A percentile compares a stretch with the other conserved stretches of the same genome.
Evolutionary conservation across 2,329 filamentous ascomycete species (phyloP).

Genomic region (Trichoderma asperellum): DNA sequence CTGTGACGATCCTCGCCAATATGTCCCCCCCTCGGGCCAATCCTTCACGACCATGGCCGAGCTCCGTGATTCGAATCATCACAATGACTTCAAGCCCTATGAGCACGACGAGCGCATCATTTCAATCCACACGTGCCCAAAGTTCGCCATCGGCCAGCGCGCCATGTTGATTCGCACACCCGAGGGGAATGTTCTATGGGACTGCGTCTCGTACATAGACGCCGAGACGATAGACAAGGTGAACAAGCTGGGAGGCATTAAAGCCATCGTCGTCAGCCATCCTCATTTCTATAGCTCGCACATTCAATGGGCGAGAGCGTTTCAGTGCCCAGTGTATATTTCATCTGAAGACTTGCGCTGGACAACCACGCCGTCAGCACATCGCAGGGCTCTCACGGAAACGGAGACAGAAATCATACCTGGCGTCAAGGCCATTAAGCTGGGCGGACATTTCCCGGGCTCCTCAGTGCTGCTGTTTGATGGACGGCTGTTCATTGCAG

Average conservation of each 20-base stretch:
- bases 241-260: slow-evolving; percentile 64
- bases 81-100: slow-evolving; percentile 59
- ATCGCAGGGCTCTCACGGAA: slow-evolving; percentile 53
- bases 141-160: slow-evolving; percentile 76
- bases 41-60: slow-evolving; percentile 64
- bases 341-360: slow-evolving; percentile 67
- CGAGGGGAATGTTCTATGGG: slow-evolving; percentile 76
- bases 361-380: slow-evolving; percentile 54
- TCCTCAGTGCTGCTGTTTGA: slow-evolving; percentile 69
- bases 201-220: slow-evolving; percentile 73
- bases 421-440: slow-evolving; percentile 66
- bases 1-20: slow-evolving; percentile 76
- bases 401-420: slow-evolving; percentile 48
- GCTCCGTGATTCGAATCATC: slow-evolving; percentile 40
- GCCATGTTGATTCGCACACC: slow-evolving; percentile 69
- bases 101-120: slow-evolving; percentile 49
- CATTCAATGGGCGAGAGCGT: slow-evolving; percentile 71
- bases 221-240: slow-evolving; percentile 63
- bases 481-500: slow-evolving; percentile 69
- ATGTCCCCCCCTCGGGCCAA: slow-evolving; percentile 61
- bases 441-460: slow-evolving; percentile 80
- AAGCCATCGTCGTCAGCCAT: slow-evolving; percentile 75
- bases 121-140: slow-evolving; percentile 55
- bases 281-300: slow-evolving; percentile 84
- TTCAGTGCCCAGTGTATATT: slow-evolving; percentile 72